Conservation (phyloP, 164 flowering plant genomes). For the Vitis labrusca region DNA sequence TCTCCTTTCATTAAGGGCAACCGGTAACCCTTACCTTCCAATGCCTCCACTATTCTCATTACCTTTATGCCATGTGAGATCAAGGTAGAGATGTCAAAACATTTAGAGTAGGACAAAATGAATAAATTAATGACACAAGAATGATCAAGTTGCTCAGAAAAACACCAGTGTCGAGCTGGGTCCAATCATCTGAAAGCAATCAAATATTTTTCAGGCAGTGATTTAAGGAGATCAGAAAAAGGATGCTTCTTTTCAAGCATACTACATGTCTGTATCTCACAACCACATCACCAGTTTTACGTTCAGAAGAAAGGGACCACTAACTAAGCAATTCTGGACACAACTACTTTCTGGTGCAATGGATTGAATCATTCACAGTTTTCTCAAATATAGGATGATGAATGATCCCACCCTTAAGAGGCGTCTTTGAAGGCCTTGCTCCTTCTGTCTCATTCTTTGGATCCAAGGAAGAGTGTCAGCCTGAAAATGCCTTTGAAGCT, state of each 20-base stretch:
- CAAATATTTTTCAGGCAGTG: background rate
- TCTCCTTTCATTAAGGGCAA: slow-evolving; percentile 85
- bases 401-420: slow-evolving; percentile 69
- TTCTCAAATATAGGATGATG: background rate
- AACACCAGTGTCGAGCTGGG: background rate
- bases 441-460: slow-evolving; percentile 82
- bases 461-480: slow-evolving; percentile 92
- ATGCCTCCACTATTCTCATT: slow-evolving; percentile 91
- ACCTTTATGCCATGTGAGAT: slow-evolving; percentile 35
- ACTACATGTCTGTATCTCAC: background rate
- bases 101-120: background rate
- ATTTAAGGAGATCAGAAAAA: background rate
- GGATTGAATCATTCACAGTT: background rate
- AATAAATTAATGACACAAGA: background rate
- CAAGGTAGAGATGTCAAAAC: background rate
- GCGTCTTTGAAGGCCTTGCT: slow-evolving; percentile 91
- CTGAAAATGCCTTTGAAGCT: slow-evolving; percentile 97
- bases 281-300: background rate
- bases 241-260: background rate
- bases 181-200: background rate
- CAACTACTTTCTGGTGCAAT: background rate
- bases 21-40: slow-evolving; percentile 87
- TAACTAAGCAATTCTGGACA: background rate
- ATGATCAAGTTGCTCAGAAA: background rate
- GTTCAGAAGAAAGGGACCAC: background rate